Evolutionary conservation across 495 filamentous ascomycete species (phyloP), one percentile per base, ranked within the genome.

Genomic region (Symbiotaphrina buchneri): DNA sequence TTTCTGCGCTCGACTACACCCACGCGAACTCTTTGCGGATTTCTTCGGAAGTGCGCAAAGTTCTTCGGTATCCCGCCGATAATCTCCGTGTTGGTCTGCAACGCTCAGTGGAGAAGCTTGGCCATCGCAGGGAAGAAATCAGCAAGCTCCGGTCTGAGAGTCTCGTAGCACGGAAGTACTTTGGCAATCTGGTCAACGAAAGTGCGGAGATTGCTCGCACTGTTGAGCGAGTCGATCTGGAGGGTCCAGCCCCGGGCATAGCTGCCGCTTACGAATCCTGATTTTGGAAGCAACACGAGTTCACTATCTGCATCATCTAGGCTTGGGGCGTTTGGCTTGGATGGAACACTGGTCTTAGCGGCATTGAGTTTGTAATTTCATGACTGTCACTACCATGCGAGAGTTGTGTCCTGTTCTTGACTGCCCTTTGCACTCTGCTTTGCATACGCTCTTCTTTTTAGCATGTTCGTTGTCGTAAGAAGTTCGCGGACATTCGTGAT

Each of bases 11-110:
- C 46, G 87, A 97, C 55, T 97, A 94, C 47, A 74, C 83, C 7
- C 90, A 97, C 51, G 51, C 63, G 36, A 97, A 97, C 56, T 65
- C 77, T 39, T 61, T 61, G 17, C 76, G 87, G 17, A 84, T 97
- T 39, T 71, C 74, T 5, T 53, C 63, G 30, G 76, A 85, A 28
- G 78, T 85, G 18, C 76, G 85, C 31, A 77, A 81, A 45, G 76
- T 91, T 11, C 69, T 97, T 22, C 75, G 74, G 27, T 65, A 73
- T 42, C 87, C 90, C 0, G 78, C 83, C 18, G 71, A 76, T 36
- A 74, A 77, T 36, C 65, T 97, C 10, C 68, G 76, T 21, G 67
- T 74, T 21, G 72, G 71, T 34, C 60, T 97, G 31, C 69, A 82
- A 38, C 73, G 75, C 10, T 76, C 70, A 15, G 71, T 92, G 18